A percentile compares a stretch with the other conserved stretches of the same genome.
phyloP scores from a whole-genome alignment of 2,329 filamentous ascomycete species.

The Scedosporium apiospermum region DNA sequence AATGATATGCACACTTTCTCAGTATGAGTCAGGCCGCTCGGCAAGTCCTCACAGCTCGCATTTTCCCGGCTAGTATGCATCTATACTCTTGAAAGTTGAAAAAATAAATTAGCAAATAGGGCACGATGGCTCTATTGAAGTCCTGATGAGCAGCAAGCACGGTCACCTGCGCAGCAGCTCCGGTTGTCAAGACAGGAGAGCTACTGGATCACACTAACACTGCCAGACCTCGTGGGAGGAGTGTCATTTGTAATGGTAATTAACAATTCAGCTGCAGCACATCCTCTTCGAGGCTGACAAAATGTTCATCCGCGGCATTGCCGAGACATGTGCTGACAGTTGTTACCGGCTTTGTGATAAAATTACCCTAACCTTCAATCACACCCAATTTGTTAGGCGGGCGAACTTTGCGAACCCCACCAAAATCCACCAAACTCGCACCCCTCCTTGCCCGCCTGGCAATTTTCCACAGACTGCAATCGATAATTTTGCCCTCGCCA shows the following conservation, averaged over 20 bases:
- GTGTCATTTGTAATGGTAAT: not conserved
- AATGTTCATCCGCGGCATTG: not conserved
- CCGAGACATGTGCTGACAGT: not conserved
- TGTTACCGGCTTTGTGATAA: not conserved
- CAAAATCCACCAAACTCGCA: conserved; percentile 5
- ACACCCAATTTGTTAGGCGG: not conserved
- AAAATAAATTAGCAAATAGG: no score
- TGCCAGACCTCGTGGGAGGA: no score
- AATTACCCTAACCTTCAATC: conserved; percentile 4
- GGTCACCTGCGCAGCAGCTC: no score
- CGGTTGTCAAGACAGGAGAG: no score
- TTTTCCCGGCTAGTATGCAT: no score
- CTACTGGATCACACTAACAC: no score
- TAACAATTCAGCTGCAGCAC: not conserved
- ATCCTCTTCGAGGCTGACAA: not conserved
- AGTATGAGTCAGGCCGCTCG: no score
- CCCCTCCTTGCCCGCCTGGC: conserved; percentile 1
- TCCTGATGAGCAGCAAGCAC: no score
- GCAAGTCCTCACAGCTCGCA: no score
- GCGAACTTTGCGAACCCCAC: conserved; percentile 4
- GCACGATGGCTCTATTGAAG: no score
- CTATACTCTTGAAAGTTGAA: no score
- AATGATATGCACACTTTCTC: no score
- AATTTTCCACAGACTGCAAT: conserved; percentile 6
- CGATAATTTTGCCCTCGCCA: conserved; percentile 6